Percentiles rank a stretch among this genome's conserved stretches.
Conservation (phyloP, 23 red algal genomes). For the Gracilariopsis chorda region DNA sequence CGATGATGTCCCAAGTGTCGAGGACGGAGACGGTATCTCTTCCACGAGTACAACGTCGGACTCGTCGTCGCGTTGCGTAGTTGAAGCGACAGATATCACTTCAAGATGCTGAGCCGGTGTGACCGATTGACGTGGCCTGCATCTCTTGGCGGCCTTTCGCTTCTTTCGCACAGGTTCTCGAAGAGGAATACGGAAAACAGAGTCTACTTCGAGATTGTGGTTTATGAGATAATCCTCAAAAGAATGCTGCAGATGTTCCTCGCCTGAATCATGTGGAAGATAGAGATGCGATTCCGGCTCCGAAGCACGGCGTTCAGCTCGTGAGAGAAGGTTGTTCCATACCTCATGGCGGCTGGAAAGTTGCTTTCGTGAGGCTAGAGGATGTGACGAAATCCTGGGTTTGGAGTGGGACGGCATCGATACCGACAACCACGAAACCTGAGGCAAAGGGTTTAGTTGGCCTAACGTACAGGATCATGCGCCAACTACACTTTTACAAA, state of each 20-base stretch:
- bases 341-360: conserved; percentile 6
- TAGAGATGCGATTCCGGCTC: conserved; percentile 3
- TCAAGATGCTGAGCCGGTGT: background rate
- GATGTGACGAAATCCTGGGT: background rate
- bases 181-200: conserved; percentile 12
- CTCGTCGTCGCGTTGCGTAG: background rate
- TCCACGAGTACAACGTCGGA: background rate
- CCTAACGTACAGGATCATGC: background rate
- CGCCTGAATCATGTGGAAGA: background rate
- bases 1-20: background rate
- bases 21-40: background rate
- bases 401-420: background rate
- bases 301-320: background rate
- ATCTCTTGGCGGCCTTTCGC: conserved; percentile 6
- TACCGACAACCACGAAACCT: background rate
- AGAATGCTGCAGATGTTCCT: background rate
- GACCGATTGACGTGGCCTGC: background rate
- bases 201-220: background rate
- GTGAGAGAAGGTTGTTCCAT: conserved; percentile 17
- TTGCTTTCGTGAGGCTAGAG: background rate
- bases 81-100: background rate
- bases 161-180: background rate
- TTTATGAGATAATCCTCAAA: conserved; percentile 10
- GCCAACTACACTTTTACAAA: no score
- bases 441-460: background rate